Percentiles rank a stretch among this genome's conserved stretches.
Conservation (phyloP, 2,329 filamentous ascomycete species). For the Penicillium occitanis region DNA sequence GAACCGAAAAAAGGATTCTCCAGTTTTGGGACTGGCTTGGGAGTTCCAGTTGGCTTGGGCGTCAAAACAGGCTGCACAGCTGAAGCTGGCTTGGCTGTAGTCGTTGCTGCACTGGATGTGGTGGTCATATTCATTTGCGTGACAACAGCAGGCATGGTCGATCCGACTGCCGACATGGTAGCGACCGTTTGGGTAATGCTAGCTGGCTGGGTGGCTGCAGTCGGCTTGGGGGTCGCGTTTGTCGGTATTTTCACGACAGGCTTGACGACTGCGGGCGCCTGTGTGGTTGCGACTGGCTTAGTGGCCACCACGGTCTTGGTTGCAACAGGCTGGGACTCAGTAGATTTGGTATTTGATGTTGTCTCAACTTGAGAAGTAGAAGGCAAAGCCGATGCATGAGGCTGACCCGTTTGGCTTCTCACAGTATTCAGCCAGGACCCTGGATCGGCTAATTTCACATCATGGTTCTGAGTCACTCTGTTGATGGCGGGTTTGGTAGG, state of each 20-base stretch:
- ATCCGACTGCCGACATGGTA: not conserved
- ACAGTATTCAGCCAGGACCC: not conserved
- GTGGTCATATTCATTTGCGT: not conserved
- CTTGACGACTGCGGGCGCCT: not conserved
- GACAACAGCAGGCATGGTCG: not conserved
- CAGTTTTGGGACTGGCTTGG: not conserved
- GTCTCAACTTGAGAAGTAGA: not conserved
- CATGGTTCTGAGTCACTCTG: not conserved
- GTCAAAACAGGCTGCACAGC: not conserved
- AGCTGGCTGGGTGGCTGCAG: not conserved
- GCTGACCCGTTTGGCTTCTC: not conserved
- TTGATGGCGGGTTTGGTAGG: not conserved
- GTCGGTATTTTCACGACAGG: not conserved
- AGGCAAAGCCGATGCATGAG: not conserved
- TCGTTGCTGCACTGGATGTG: not conserved
- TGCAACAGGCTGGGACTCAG: not conserved
- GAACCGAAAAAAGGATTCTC: slow-evolving; percentile 23
- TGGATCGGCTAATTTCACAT: slow-evolving; percentile 1
- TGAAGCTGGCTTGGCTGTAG: not conserved
- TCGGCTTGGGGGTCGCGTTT: not conserved
- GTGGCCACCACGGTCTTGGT: not conserved
- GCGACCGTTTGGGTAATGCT: not conserved
- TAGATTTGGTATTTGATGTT: not conserved
- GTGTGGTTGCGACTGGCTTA: not conserved
- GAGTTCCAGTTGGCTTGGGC: not conserved